Evolutionary conservation across 2,329 filamentous ascomycete genomes (phyloP).

Genomic region (Exserohilum turcica): DNA sequence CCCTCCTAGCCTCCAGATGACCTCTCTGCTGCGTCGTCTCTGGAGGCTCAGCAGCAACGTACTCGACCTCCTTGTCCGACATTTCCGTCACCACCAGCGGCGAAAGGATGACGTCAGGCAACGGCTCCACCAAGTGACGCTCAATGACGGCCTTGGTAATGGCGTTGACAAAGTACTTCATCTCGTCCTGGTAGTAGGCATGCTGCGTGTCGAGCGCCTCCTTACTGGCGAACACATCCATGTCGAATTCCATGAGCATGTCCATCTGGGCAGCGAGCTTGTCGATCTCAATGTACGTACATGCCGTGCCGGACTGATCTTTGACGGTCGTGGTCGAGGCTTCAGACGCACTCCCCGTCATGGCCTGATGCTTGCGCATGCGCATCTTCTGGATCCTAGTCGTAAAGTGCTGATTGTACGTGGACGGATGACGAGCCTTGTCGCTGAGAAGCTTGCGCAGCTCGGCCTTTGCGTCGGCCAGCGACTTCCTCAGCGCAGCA

Average conservation of each 20-base stretch:
- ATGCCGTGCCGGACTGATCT: background rate
- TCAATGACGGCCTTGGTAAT: constrained; percentile 49
- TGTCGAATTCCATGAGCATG: constrained; percentile 30
- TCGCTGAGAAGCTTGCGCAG: constrained; percentile 55
- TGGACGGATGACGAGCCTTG: constrained; percentile 57
- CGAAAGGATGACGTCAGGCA: constrained; percentile 38
- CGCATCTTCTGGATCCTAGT: constrained; percentile 27
- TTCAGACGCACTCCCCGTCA: background rate
- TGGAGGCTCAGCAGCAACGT: constrained; percentile 43
- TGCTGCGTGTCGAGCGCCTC: constrained; percentile 45
- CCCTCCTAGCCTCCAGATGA: constrained; percentile 34
- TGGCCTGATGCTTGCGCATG: constrained; percentile 17
- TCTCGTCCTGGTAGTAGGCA: constrained; percentile 49
- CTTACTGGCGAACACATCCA: constrained; percentile 40
- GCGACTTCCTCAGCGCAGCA: constrained; percentile 48
- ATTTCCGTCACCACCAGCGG: constrained; percentile 38
- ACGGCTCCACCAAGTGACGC: constrained; percentile 42
- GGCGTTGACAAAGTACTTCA: constrained; percentile 45
- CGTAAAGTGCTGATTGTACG: constrained; percentile 56
- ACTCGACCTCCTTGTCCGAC: constrained; percentile 42
- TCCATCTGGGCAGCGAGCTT: constrained; percentile 6
- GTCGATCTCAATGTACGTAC: background rate
- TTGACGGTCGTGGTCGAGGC: background rate
- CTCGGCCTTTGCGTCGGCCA: constrained; percentile 46
- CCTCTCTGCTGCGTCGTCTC: constrained; percentile 34